Evolutionary conservation across 2,329 filamentous ascomycete species (phyloP), one percentile per base, ranked within the genome.

Genomic region (Phaeosphaeriaceae sp.): DNA sequence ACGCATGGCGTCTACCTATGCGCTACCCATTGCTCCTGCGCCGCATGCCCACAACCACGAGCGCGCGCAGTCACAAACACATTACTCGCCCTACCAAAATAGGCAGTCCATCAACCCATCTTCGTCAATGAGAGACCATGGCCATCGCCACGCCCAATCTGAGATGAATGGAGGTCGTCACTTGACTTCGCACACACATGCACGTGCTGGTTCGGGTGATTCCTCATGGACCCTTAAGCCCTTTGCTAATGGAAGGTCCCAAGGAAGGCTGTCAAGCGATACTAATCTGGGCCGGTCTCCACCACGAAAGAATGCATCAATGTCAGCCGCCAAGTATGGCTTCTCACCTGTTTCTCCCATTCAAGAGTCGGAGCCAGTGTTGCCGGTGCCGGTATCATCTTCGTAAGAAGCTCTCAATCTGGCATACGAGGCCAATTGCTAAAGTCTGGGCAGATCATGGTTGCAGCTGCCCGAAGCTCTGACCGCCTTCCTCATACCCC

Each of bases 401-500:
- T 63, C 61, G 66, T 70, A 61, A 46, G 67, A 13, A 43, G 28
- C 23, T 20, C 21, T 9, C 13, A 7, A 11, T 28, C 15, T 29
- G 12, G 23, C 30, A 9, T 11, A 13, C 15, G 43, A 13, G 6
- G 37, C 7, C 8, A 9, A 43, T 44, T 57, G 39, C 60, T 36
- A 41, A 38, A 7, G 20, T 6, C 1, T n/a, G 11, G n/a, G 38
- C 38, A 74, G 71, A 39, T 68, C 68, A 43, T 69, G 64, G 59
- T 48, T 70, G 3, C 55, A 64, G 44, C 75, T 79, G 13, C 70
- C 75, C 20, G 80, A 83, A 61, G 67, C 77, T 4, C 53, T 82
- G 47, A 79, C 79, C 4, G 80, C 79, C 18, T 57, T 81, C 45
- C 68, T 84, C 23, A 68, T 81, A 20, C 77, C 78, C 6, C 67